These are phyloP conservation scores for Acacia acuminata DNA, from an alignment of 306 rosid species.

Conservation along the genomic window DNA sequence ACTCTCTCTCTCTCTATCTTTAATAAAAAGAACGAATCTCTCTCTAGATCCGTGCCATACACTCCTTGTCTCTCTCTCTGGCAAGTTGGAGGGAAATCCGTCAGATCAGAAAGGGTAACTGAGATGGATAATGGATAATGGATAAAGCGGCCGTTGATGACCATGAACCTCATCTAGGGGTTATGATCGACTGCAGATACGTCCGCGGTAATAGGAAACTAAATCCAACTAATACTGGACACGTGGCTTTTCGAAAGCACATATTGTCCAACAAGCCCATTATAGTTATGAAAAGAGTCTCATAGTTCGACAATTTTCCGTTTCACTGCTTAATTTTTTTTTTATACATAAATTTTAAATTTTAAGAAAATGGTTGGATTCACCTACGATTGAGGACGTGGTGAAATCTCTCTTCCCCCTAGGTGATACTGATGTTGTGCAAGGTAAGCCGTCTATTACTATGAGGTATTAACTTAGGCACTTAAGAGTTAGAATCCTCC, in stretches of 20 bases:
- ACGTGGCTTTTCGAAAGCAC: neutral
- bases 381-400: no score
- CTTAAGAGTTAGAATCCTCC: no score
- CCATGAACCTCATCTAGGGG: neutral
- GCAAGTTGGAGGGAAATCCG: slow-evolving; percentile 47
- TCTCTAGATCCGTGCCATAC: neutral
- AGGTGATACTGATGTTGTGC: no score
- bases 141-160: neutral
- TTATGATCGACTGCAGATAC: neutral
- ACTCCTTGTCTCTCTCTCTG: neutral
- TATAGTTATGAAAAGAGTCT: no score
- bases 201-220: neutral
- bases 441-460: no score
- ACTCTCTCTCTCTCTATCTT: neutral
- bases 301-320: no score
- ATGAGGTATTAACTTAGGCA: no score
- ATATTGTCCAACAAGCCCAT: neutral
- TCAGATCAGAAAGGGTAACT: slow-evolving; percentile 45
- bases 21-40: neutral
- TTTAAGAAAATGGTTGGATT: no score
- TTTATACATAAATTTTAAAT: no score
- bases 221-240: neutral
- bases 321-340: no score
- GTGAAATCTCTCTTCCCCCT: no score
- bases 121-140: slow-evolving; percentile 42